Conservation (phyloP, 2,329 filamentous ascomycete genomes). For the Lecanicillium sp. region DNA sequence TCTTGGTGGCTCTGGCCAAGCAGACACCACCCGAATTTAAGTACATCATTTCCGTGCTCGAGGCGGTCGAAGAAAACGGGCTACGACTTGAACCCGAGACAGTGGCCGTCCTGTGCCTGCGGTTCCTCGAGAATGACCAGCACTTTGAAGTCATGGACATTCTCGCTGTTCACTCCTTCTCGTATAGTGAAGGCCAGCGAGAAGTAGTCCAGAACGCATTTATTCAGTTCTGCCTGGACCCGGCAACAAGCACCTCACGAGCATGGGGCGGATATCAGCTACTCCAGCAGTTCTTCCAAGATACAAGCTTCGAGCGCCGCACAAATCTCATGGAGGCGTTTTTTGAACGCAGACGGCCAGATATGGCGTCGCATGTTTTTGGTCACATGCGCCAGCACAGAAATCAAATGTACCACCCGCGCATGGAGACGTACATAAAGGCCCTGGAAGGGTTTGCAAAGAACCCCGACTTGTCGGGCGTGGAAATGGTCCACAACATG, state of each 20-base stretch:
- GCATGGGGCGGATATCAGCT: slow-evolving; percentile 59
- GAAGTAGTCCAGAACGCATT: slow-evolving; percentile 57
- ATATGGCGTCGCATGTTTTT: slow-evolving; percentile 82
- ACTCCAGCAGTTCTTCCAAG: slow-evolving; percentile 55
- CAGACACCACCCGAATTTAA: slow-evolving; percentile 56
- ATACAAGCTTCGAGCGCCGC: slow-evolving; percentile 57
- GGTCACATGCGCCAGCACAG: slow-evolving; percentile 84
- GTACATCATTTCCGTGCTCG: slow-evolving; percentile 63
- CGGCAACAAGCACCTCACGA: slow-evolving; percentile 50
- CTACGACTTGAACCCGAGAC: slow-evolving; percentile 66
- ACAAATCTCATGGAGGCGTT: slow-evolving; percentile 73
- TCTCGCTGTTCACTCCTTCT: slow-evolving; percentile 64
- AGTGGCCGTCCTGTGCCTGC: slow-evolving; percentile 61
- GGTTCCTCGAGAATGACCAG: slow-evolving; percentile 70
- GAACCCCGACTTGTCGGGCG: slow-evolving; percentile 44
- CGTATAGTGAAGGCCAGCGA: slow-evolving; percentile 64
- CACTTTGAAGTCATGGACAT: slow-evolving; percentile 73
- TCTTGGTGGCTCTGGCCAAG: slow-evolving; percentile 60
- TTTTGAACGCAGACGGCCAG: slow-evolving; percentile 66
- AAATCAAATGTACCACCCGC: slow-evolving; percentile 55
- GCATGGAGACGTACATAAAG: slow-evolving; percentile 63
- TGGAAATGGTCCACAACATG: slow-evolving; percentile 82
- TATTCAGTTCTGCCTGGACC: slow-evolving; percentile 58
- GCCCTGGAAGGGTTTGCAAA: slow-evolving; percentile 69
- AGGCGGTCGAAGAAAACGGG: slow-evolving; percentile 62